These are phyloP conservation scores for Lecanosticta acicola DNA, from an alignment of 2,329 filamentous ascomycete genomes.

Conservation along the genomic window DNA sequence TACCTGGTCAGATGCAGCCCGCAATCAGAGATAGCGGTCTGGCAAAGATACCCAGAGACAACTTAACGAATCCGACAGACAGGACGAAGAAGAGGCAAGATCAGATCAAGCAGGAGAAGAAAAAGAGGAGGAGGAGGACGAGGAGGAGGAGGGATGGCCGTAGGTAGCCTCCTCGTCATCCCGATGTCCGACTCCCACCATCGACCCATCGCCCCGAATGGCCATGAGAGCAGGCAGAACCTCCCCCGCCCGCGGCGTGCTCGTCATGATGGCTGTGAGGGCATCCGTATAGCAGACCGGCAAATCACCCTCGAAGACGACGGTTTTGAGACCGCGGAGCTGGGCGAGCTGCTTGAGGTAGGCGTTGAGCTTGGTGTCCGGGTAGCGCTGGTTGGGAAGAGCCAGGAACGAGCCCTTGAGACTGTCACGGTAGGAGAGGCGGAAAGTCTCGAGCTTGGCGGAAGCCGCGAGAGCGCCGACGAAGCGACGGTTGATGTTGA, in stretches of 20 bases:
- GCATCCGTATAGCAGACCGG: constrained; percentile 20
- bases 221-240: constrained; percentile 13
- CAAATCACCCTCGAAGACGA: constrained; percentile 24
- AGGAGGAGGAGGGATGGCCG: no score
- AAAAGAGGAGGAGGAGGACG: no score
- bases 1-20: no score
- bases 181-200: constrained; percentile 12
- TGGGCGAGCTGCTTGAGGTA: constrained; percentile 16
- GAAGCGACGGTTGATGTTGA: constrained; percentile 17
- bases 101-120: no score
- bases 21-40: no score
- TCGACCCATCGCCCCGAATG: constrained; percentile 4
- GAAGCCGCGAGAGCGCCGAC: constrained; percentile 10
- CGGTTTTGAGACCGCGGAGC: constrained; percentile 21
- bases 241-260: constrained; percentile 1
- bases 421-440: constrained; percentile 20
- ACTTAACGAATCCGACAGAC: no score
- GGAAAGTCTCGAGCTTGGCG: constrained; percentile 16
- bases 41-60: no score
- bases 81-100: no score
- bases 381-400: constrained; percentile 16
- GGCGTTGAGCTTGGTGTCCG: constrained; percentile 21
- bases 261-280: constrained; percentile 17
- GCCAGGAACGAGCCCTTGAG: constrained; percentile 15
- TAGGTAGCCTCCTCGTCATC: not conserved